These are phyloP conservation scores for Hsuehochloa calcarea DNA, from an alignment of 176 grass and related monocot species.

Conservation along the genomic window DNA sequence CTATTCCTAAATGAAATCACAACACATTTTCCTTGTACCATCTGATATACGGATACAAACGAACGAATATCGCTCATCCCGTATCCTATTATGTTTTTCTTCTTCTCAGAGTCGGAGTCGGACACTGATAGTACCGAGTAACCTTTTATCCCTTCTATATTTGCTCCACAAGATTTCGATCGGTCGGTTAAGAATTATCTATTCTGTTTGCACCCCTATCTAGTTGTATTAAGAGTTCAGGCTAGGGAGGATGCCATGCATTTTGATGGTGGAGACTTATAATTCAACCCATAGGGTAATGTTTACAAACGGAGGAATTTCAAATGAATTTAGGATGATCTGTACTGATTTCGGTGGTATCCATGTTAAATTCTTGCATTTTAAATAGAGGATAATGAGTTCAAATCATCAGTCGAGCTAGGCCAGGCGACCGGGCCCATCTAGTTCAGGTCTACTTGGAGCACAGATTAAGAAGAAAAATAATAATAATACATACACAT, in stretches of 20 bases:
- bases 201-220: neutral
- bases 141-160: no score
- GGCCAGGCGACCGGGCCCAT: no score
- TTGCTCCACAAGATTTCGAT: no score
- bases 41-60: no score
- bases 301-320: neutral
- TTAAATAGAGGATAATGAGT: neutral
- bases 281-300: neutral
- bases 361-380: neutral
- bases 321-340: neutral
- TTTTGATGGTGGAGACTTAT: neutral
- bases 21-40: no score
- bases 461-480: neutral
- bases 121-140: no score
- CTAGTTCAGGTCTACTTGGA: neutral
- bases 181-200: no score
- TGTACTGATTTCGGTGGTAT: neutral
- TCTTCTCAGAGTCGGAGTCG: no score
- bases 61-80: no score
- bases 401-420: neutral
- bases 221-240: neutral
- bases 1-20: no score
- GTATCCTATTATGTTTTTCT: no score
- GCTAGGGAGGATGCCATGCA: no score
- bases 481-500: neutral